Conservation (phyloP, 2,329 filamentous ascomycete species). For the Aureobasidium sp. region DNA sequence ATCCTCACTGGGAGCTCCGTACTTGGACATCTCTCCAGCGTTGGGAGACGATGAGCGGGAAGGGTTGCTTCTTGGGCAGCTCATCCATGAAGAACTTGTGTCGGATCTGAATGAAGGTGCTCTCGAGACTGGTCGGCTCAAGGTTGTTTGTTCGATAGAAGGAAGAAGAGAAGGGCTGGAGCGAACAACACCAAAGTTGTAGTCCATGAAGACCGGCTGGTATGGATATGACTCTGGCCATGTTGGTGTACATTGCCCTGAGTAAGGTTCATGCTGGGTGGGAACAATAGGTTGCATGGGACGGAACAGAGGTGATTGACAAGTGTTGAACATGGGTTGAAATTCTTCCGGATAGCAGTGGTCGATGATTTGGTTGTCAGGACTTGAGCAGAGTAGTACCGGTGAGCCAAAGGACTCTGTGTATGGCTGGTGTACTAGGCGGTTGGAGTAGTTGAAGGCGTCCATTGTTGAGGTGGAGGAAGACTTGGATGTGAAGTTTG, state of each 20-base stretch:
- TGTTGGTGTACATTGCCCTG: conserved; percentile 6
- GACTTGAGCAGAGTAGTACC: conserved; percentile 6
- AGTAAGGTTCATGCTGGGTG: neutral
- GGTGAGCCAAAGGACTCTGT: conserved; percentile 2
- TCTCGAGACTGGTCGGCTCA: conserved; percentile 13
- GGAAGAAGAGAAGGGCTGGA: conserved; percentile 12
- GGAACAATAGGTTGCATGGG: conserved; percentile 1
- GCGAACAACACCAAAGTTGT: conserved; percentile 2
- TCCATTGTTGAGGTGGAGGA: neutral
- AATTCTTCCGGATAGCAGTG: conserved; percentile 3
- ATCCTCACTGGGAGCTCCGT: conserved; percentile 35
- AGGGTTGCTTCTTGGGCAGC: conserved; percentile 16
- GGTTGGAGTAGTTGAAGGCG: conserved; percentile 4
- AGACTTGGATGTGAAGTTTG: neutral
- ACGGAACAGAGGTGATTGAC: conserved; percentile 5
- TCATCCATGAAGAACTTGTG: conserved; percentile 20
- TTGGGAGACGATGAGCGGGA: conserved; percentile 25
- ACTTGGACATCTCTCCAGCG: conserved; percentile 25
- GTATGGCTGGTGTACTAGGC: neutral
- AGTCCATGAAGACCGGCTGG: conserved; percentile 6
- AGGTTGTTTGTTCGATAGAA: conserved; percentile 4
- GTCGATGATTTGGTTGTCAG: conserved; percentile 9
- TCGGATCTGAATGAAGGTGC: conserved; percentile 22
- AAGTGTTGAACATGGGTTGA: conserved; percentile 7
- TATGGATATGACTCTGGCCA: conserved; percentile 9